Base-by-base conservation (phyloP, 2,329 filamentous ascomycete species). In the Helotiales sp. region DNA sequence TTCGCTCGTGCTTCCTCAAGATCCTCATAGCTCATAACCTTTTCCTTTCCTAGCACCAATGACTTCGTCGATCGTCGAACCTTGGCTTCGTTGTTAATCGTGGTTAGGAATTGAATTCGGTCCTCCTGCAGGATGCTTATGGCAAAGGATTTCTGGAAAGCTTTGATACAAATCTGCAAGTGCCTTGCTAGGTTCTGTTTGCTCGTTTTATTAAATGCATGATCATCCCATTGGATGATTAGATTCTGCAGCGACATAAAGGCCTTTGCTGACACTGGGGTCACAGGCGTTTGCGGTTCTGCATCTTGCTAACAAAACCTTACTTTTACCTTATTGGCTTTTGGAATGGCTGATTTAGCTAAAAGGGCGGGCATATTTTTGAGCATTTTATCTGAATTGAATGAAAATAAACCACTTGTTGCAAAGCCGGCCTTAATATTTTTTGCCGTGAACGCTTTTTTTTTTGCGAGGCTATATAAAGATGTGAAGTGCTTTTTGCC, bases 1-100 rank as follows among this genome's bases (percentile, higher is more conserved):
- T 15, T 47, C 43, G 58, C 67, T 69, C 67, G 64, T 69, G 68
- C 67, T 55, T 61, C 52, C 30, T 52, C 66, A 22, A 74, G 52
- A 64, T 80, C 71, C 54, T 78, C 73, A 64, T 80, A 82, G 11
- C 72, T 75, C 2, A 70, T 68, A 7, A 66, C 65, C 63, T 79
- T 71, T 58, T 50, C 65, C 61, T 70, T 24, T 1, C 55, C 62
- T 55, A 63, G 60, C 47, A 63, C 67, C 52, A 71, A 63, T 52
- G 65, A 64, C 68, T 22, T 66, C 10, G 63, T 70, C 54, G 37
- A 71, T 63, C 61, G 54, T 54, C 68, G 61, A 64, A 65, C 58
- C 61, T 71, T 68, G 43, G 61, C 63, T 67, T 71, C 68, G 60
- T 71, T 67, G 40, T 65, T 67, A n/a, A 67, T 67, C 15, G 34